phyloP scores from a whole-genome alignment of 768 basidiomycete genomes.

The Ramaria sp. region DNA sequence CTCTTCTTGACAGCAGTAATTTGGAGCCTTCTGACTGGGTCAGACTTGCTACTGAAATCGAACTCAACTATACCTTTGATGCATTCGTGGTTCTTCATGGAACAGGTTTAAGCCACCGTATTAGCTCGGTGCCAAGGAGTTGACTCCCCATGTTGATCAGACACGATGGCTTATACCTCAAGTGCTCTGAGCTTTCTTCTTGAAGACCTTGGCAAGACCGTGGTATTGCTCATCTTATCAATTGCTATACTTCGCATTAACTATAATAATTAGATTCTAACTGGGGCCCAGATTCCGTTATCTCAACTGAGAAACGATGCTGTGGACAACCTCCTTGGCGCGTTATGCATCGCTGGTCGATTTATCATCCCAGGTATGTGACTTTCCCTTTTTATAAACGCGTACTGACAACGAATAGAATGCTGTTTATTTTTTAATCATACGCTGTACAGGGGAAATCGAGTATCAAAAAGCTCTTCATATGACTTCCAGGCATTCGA shows the following conservation, averaged over 20 bases:
- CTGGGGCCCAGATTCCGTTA: conserved; percentile 88
- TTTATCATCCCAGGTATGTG: conserved; percentile 80
- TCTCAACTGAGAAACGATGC: conserved; percentile 91
- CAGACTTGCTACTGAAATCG: conserved; percentile 83
- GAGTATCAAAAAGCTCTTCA: conserved; percentile 74
- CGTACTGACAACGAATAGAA: conserved; percentile 32
- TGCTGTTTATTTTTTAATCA: conserved; percentile 88
- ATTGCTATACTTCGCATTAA: background rate
- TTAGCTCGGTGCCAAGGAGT: background rate
- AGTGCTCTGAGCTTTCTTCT: conserved; percentile 86
- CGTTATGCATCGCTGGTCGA: conserved; percentile 80
- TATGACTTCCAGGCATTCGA: conserved; percentile 76
- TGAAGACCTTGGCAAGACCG: conserved; percentile 88
- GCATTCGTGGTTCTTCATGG: conserved; percentile 88
- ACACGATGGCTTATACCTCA: conserved; percentile 85
- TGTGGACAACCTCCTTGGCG: conserved; percentile 85
- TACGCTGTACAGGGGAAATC: conserved; percentile 75
- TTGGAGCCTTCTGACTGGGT: conserved; percentile 87
- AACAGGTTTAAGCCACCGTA: conserved; percentile 28
- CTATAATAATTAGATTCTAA: conserved; percentile 52
- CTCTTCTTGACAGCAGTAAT: conserved; percentile 81
- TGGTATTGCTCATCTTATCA: conserved; percentile 34
- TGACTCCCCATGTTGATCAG: conserved; percentile 19
- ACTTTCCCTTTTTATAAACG: background rate
- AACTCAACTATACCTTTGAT: conserved; percentile 87